Base-by-base conservation (phyloP, 306 rosid genomes). In the Rosa lucieae region DNA sequence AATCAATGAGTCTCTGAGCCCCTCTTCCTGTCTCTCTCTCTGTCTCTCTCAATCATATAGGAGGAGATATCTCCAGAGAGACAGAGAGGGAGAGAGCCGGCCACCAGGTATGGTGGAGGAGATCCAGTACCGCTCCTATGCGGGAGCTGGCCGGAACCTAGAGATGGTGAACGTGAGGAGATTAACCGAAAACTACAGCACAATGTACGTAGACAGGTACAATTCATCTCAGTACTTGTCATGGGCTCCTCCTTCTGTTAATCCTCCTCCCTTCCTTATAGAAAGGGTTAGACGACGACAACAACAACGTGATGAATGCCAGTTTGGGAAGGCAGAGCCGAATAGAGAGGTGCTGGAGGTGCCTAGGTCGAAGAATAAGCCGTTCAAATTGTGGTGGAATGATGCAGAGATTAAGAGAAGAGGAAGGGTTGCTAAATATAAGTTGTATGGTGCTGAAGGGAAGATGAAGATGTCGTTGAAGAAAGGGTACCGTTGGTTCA, bases 341-440 rank as follows among this genome's bases (percentile, higher is more conserved):
- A 66, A 35, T 9, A 6, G 9, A 8, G 44, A 43, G 49, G 7
- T 40, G 49, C 5, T 10, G 72, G 29, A 40, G 49, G 51, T 13
- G 10, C 26, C 73, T 69, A 42, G 17, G 46, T n/a, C 53, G 10
- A 69, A 44, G 26, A 69, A 69, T 49, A 53, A 10, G 65, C 23
- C 78, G 3, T 14, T 7, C 20, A 67, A 35, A 10, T 78, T 83
- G 7, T 78, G 81, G 87, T 90, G 91, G 91, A 78, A 86, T 0
- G 85, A 86, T 39, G 71, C 83, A 0, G 93, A 90, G 56, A 0
- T 29, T 39, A 87, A 86, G 84, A 85, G 95, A 75, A 81, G 79
- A 23, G 72, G 88, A 13, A 81, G 95, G 20, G 87, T 89, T 47
- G 82, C 86, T 4, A 80, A 39, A 48, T 92, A 90, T 61, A 89